Base-by-base conservation (phyloP, 176 grass and related monocot species). In the Oryza rufipogon region DNA sequence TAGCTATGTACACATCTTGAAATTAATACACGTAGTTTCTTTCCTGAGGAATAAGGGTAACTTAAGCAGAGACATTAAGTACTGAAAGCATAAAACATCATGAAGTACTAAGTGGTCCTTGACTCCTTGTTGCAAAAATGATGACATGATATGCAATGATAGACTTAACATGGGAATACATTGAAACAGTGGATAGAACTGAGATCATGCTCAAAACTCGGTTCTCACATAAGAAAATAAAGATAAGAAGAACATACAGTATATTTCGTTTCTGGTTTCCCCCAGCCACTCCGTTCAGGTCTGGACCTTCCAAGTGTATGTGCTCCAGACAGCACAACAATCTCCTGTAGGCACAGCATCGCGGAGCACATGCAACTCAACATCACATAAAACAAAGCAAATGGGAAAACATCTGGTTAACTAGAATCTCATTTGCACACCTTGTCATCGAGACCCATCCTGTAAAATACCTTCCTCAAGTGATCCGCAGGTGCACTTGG, bases 401-500 rank as follows among this genome's bases (percentile, higher is more conserved):
- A 83, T 46, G 41, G 45, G 8, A 67, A 77, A 84, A 61, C 4
- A 2, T 70, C 28, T 74, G 20, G 56, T 8, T 63, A 73, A 76
- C 41, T 34, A 12, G 12, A 30, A 67, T 47, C 6, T 17, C 25
- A 68, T 86, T 71, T 81, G 23, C 56, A 91, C 49, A 96, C 96
- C 93, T 92, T 99, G 68, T 99, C 97, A 86, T 92, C 71, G 71
- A 99, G 86, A 76, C 90, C 93, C 97, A 99, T 96, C 91, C 97
- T 96, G 81, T 99, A 99, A 86, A 99, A 99, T 42, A 96, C 93
- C 75, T 86, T 75, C 89, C 93, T 86, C 67, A 99, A 84, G 75
- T 99, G 97, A 64, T 91, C 91, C 84, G 97, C 93, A 84, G 97
- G 97, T 81, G 88, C 77, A 73, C 71, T 81, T 49, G 93, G 96